Evolutionary conservation across 192 early-diverging fungal genomes (phyloP).

Genomic region (Coemansia sp.): DNA sequence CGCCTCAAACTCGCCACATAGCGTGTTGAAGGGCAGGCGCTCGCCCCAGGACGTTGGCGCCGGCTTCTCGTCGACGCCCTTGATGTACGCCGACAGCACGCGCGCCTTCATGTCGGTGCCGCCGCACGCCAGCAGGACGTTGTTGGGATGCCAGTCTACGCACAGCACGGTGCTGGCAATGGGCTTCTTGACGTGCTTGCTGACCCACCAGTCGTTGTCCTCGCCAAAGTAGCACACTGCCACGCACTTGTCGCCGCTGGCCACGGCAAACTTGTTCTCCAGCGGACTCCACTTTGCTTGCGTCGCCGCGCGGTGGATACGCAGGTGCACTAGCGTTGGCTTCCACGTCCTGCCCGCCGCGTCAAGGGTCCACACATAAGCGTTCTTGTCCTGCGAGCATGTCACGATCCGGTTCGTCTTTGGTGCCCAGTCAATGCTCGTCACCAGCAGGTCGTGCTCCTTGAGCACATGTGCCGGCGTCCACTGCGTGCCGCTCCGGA

Average conservation of each 20-base stretch:
- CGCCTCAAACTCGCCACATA: slow-evolving; percentile 81
- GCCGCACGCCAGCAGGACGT: slow-evolving; percentile 87
- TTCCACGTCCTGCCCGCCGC: slow-evolving; percentile 61
- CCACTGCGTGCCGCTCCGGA: slow-evolving; percentile 57
- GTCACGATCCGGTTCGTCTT: slow-evolving; percentile 92
- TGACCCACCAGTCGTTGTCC: slow-evolving; percentile 95
- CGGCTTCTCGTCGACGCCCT: slow-evolving; percentile 89
- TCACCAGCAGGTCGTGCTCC: slow-evolving; percentile 96
- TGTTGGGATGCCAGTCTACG: slow-evolving; percentile 96
- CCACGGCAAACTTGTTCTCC: slow-evolving; percentile 98
- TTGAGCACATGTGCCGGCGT: slow-evolving; percentile 60
- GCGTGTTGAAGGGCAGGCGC: slow-evolving; percentile 85
- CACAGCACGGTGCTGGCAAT: slow-evolving; percentile 83
- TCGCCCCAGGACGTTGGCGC: slow-evolving; percentile 87
- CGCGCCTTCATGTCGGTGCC: slow-evolving; percentile 84
- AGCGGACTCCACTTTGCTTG: slow-evolving; percentile 88
- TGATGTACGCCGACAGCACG: slow-evolving; percentile 93
- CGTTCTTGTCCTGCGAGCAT: slow-evolving; percentile 97
- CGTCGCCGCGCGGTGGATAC: slow-evolving; percentile 95
- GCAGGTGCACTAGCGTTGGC: slow-evolving; percentile 84
- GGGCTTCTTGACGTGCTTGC: slow-evolving; percentile 92
- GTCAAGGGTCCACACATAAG: slow-evolving; percentile 93
- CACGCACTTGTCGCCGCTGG: slow-evolving; percentile 85
- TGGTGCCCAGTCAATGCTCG: slow-evolving; percentile 92
- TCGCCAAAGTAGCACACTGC: slow-evolving; percentile 94